Conservation (phyloP, 768 basidiomycete species). For the Cantharellus cinnabarinus region DNA sequence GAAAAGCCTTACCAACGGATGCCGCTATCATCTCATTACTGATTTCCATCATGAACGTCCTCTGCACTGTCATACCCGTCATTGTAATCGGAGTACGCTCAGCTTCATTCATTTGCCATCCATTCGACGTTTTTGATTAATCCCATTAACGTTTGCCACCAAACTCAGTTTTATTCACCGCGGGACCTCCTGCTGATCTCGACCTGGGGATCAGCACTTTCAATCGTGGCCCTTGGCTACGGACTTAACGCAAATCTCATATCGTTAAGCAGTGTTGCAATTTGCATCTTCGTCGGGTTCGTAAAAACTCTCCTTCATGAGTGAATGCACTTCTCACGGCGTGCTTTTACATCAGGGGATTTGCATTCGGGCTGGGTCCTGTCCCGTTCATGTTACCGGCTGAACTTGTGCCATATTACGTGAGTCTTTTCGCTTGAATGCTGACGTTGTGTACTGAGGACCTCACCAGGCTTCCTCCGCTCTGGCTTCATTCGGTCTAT, state of each 20-base stretch:
- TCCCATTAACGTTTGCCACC: too few species aligned
- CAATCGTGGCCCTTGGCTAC: constrained; percentile 10
- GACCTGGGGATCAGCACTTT: not conserved
- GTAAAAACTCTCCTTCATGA: not conserved
- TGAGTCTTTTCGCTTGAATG: constrained; percentile 18
- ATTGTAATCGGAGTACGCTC: constrained; percentile 20
- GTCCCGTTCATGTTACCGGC: constrained; percentile 85
- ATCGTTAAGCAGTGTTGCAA: constrained; percentile 3
- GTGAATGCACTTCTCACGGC: not conserved
- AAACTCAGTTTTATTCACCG: not conserved
- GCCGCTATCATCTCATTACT: constrained; percentile 8
- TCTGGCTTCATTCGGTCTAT: not conserved
- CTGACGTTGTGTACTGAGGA: not conserved
- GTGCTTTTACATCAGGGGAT: constrained; percentile 33
- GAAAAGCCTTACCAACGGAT: constrained; percentile 2
- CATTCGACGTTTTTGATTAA: not conserved
- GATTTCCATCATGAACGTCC: constrained; percentile 16
- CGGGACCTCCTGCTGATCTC: constrained; percentile 15
- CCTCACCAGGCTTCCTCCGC: not conserved
- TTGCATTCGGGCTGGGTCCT: constrained; percentile 78
- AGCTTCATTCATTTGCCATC: not conserved
- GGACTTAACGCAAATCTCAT: constrained; percentile 6
- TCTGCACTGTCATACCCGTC: constrained; percentile 22
- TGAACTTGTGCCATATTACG: constrained; percentile 66
- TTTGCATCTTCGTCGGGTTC: constrained; percentile 1